Evolutionary conservation across 306 rosid species (phyloP).

Genomic region (Arachis stenosperma): DNA sequence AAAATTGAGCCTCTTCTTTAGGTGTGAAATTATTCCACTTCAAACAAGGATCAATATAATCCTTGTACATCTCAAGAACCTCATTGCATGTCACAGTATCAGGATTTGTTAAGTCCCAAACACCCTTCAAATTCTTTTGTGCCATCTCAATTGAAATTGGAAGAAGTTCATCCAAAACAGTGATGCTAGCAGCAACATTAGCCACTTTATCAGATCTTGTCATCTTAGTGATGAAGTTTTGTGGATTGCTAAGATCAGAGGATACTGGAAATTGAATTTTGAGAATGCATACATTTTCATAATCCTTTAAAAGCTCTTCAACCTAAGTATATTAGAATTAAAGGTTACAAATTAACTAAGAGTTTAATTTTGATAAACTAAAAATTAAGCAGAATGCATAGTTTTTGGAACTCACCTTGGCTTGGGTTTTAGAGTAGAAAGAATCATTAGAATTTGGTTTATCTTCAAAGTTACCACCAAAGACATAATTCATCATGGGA

Average conservation of each 20-base stretch:
- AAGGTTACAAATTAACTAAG: no score
- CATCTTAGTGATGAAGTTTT: conserved; percentile 31
- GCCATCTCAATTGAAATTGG: conserved; percentile 35
- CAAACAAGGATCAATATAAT: conserved; percentile 11
- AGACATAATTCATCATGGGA: conserved; percentile 51
- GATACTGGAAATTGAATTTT: conserved; percentile 12
- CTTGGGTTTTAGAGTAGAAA: conserved; percentile 56
- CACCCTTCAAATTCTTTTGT: conserved; percentile 28
- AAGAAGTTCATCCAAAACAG: conserved; percentile 32
- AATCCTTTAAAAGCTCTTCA: conserved; percentile 27
- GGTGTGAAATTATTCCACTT: conserved; percentile 24
- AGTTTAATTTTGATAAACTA: no score
- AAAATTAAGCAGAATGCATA: background rate
- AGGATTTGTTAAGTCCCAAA: conserved; percentile 34
- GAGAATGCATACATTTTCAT: conserved; percentile 23
- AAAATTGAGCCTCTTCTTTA: conserved; percentile 16
- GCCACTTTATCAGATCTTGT: conserved; percentile 27
- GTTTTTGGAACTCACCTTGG: conserved; percentile 47
- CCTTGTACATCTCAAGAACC: conserved; percentile 33
- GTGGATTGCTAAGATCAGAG: conserved; percentile 25
- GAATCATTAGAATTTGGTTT: conserved; percentile 43
- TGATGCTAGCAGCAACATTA: conserved; percentile 18
- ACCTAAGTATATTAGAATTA: background rate
- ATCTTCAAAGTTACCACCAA: conserved; percentile 54
- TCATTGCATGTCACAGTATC: conserved; percentile 26